Evolutionary conservation across 2,329 filamentous ascomycete genomes (phyloP), one percentile per base, ranked within the genome.

Genomic region (Hawksworthiomyces lignivorus): DNA sequence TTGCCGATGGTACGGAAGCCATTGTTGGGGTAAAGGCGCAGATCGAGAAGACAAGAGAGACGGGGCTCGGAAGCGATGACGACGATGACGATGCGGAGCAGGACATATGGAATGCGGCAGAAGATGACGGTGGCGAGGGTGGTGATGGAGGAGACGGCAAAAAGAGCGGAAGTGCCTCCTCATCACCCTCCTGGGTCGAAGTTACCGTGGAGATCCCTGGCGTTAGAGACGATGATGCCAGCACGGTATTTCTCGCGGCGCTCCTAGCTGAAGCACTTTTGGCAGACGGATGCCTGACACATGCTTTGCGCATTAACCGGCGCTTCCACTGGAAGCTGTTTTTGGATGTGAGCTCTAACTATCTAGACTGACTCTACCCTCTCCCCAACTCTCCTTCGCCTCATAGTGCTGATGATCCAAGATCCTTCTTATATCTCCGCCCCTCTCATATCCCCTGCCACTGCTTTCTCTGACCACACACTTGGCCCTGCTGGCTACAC

Each of bases 251-350:
- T 58, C 65, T 97, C 57, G 79, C 81, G 1, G 82, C 86, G 52
- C 92, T 97, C 85, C 70, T 97, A 62, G 79, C 77, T 43, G 92
- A 98, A 71, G 86, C 87, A 43, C 61, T 98, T 63, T 71, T 92
- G 46, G 81, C 79, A 24, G 83, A 80, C 62, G 82, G 80, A 17
- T 72, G 73, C 55, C 75, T 86, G 59, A 73, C 74, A 49, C 79
- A 77, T 60, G 77, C 82, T 55, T 63, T 98, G 56, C 84, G 81
- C 62, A 96, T 98, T 60, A 97, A 96, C 65, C 68, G 72, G 45
- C 76, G 89, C 33, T 98, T 90, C 71, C 90, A 97, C 70, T 98
- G 92, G 92, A 87, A 89, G 65, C 62, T 98, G 44, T 97, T 90
- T 64, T 75, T 98, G 49, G 92, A 98, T 64, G 89, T 96, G 62